Base-by-base conservation (phyloP, 768 basidiomycete genomes). In the Inosperma sp. region DNA sequence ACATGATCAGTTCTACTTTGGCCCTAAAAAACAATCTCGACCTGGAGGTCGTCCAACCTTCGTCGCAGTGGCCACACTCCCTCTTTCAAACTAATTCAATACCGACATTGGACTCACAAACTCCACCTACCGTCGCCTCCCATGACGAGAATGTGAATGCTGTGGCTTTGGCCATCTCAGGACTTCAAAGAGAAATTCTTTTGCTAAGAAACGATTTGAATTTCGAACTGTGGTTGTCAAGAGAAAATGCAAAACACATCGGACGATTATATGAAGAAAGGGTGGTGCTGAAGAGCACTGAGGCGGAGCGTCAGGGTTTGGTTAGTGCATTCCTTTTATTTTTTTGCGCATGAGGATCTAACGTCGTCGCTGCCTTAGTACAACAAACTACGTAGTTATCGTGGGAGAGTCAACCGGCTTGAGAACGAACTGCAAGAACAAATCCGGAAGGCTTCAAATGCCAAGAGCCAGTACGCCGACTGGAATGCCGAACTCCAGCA, bases 401-500 rank as follows among this genome's bases (percentile, higher is more conserved):
- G 83, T 44, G 68, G 75, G 2, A 80, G 84, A 62, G 84, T 91
- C 21, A 75, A 77, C 13, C 72, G 71, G 17, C 74, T 93, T 7
- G 83, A 88, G 55, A 74, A 69, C 29, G 84, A 90, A 53, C 72
- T 93, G 26, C 81, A 76, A 39, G 82, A 85, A 37, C 82, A 91
- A 54, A 87, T 84, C 53, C 75, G 77, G 29, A 85, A 88, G 57
- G 83, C 88, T 1, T 77, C 81, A 2, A 79, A 78, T 12, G 80
- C 84, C 3, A 89, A 89, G 62, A 79, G 82, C 53, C 86, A 87
- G 58, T 90, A 88, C 60, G 79, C 81, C 3, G 88, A 91, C 51
- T 94, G 89, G 86, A 90, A 90, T 56, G 76, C 72, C 3, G 83
- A 90, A 52, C 67, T 93, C n/a, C 83, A 88, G 60, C 82, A 83